Base-by-base conservation (phyloP, 805 yeast genomes). In the Starmera caribaea region DNA sequence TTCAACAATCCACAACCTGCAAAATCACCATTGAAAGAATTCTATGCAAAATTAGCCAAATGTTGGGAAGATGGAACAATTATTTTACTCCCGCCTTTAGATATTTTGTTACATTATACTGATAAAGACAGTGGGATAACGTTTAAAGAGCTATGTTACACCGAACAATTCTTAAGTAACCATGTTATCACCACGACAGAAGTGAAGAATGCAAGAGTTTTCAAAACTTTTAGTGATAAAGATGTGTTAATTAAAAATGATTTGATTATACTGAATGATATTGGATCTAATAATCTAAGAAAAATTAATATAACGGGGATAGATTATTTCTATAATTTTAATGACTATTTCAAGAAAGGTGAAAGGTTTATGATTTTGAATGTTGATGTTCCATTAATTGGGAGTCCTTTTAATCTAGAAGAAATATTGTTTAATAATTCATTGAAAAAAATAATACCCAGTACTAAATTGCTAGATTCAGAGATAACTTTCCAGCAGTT, bases 71-170 rank as follows among this genome's bases (percentile, higher is more conserved):
- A 80, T 31, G 66, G 65, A 15, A 71, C 70, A n/a, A 77, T 69
- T 53, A 66, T 84, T 12, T 53, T 84, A n/a, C 76, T 81, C 1
- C 95, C 95, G 0, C 74, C 76, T 5, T 61, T 81, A 1, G 53
- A 58, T 24, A 57, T 70, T 3, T 60, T 82, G 10, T 50, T 61
- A 35, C 55, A 65, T 38, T 63, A 57, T 42, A 54, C 51, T 14
- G 78, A 73, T 39, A 40, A 43, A 11, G 65, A 59, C 15, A 42
- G 71, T 0, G 62, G 66, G 9, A 39, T 55, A 2, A 52, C 67
- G 3, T 66, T 76, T 39, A 54, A 51, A 3, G 84, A 79, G 3
- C 55, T 76, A 12, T 79, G 85, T 53, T 71, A 71, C 37, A 67
- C 65, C 32, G 73, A 72, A 29, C 83, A 77, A 21, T 82, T 81